These are phyloP conservation scores for Cylindrodendrum hubeiense DNA, from an alignment of 2,329 filamentous ascomycete genomes.

Conservation along the genomic window DNA sequence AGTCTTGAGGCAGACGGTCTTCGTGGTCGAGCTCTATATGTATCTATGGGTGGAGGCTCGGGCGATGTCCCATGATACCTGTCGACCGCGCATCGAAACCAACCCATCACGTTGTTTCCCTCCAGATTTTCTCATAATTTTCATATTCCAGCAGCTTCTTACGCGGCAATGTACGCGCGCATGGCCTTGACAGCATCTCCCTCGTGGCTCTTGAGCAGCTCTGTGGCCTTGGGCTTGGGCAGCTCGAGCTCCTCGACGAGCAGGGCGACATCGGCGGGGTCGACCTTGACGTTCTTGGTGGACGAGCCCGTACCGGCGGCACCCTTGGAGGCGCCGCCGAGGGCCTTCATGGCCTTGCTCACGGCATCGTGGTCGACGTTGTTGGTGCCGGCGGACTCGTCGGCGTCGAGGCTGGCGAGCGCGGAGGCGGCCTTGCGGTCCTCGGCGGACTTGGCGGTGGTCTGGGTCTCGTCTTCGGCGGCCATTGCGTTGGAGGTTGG, in stretches of 20 bases:
- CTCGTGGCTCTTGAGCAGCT: conserved; percentile 78
- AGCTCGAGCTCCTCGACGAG: conserved; percentile 81
- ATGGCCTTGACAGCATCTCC: conserved; percentile 78
- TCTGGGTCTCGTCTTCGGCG: conserved; percentile 66
- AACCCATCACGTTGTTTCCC: background rate
- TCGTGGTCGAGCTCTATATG: background rate
- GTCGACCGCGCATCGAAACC: background rate
- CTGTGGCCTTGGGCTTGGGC: conserved; percentile 78
- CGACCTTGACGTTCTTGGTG: conserved; percentile 78
- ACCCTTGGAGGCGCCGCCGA: conserved; percentile 52
- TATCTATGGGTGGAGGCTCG: background rate
- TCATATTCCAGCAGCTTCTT: conserved; percentile 2
- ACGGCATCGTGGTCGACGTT: conserved; percentile 78
- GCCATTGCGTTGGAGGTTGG: conserved; percentile 60
- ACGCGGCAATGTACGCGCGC: conserved; percentile 62
- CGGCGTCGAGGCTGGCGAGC: conserved; percentile 75
- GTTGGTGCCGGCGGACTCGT: conserved; percentile 58
- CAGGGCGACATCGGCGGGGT: conserved; percentile 76
- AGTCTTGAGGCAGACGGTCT: background rate
- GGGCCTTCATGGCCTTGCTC: conserved; percentile 77
- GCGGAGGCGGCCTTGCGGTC: conserved; percentile 83
- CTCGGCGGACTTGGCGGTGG: conserved; percentile 74
- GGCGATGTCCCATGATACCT: background rate
- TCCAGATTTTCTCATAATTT: background rate
- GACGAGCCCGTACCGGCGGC: conserved; percentile 44